Conservation (phyloP, 495 filamentous ascomycete species). For the Penicillium silybi region DNA sequence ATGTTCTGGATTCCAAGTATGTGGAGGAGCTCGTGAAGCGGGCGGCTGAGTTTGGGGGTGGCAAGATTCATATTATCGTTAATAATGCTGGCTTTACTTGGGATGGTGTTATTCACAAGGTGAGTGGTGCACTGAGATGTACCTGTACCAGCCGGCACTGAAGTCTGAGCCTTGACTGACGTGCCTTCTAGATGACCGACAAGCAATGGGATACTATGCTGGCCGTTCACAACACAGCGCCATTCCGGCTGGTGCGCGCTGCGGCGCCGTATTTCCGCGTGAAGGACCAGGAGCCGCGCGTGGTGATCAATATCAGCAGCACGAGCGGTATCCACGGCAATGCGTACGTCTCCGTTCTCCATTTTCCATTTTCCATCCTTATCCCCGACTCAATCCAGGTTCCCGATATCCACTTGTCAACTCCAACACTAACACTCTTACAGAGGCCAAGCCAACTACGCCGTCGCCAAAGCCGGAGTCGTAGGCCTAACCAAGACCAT, state of each 20-base stretch:
- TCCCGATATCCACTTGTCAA: not conserved
- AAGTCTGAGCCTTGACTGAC: not conserved
- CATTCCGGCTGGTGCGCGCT: constrained; percentile 75
- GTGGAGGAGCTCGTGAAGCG: constrained; percentile 65
- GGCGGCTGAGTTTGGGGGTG: constrained; percentile 72
- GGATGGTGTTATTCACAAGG: constrained; percentile 89
- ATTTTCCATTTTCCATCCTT: not conserved
- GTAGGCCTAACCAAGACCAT: constrained; percentile 78
- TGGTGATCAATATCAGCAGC: constrained; percentile 76
- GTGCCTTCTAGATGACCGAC: constrained; percentile 64
- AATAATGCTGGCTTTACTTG: constrained; percentile 89
- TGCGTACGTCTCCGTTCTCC: constrained; percentile 44
- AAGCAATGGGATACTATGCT: constrained; percentile 89
- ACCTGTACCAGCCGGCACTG: not conserved
- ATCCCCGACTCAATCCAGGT: not conserved
- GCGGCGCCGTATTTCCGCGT: constrained; percentile 84
- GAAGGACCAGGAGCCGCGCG: constrained; percentile 71
- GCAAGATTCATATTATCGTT: constrained; percentile 84
- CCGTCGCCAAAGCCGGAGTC: constrained; percentile 76
- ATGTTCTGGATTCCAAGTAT: constrained; percentile 64
- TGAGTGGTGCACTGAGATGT: constrained; percentile 14
- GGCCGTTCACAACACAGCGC: constrained; percentile 72
- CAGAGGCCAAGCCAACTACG: constrained; percentile 79
- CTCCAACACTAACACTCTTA: not conserved
- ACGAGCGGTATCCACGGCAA: constrained; percentile 81